Conservation (phyloP, 148 eudicot genomes). For the Polygonum maritimum region DNA sequence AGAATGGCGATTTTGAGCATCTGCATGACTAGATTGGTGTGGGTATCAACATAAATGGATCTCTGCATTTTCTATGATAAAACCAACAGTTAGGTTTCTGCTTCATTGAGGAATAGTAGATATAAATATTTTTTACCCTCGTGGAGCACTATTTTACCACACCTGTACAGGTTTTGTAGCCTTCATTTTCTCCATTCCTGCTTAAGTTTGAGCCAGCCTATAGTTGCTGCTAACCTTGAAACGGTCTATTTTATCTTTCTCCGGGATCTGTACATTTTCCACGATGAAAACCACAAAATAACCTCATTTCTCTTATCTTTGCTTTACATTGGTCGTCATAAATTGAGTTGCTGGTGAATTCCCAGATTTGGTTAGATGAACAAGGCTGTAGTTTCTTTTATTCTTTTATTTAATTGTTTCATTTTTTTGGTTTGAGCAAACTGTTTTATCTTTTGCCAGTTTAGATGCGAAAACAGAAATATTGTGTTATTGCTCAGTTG, state of each 20-base stretch:
- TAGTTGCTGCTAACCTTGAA: background rate
- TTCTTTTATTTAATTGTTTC: background rate
- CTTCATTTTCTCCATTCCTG: background rate
- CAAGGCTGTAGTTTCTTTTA: background rate
- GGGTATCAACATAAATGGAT: background rate
- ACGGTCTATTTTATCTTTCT: background rate
- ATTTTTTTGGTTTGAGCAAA: background rate
- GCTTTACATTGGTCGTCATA: background rate
- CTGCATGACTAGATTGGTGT: constrained; percentile 13
- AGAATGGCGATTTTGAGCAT: constrained; percentile 25
- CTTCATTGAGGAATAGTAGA: background rate
- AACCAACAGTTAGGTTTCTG: background rate
- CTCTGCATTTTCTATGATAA: background rate
- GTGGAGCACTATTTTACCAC: background rate
- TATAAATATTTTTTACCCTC: background rate
- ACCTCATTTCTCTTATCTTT: background rate
- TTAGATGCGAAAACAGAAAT: background rate
- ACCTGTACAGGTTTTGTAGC: constrained; percentile 3
- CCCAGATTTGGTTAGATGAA: background rate
- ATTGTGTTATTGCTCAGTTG: background rate
- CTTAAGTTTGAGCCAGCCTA: background rate
- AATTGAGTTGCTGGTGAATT: background rate
- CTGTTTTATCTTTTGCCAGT: background rate
- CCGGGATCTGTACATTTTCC: constrained; percentile 2
- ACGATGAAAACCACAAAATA: background rate